A percentile compares a stretch with the other conserved stretches of the same genome.
Evolutionary conservation across 164 flowering plant genomes (phyloP).

Genomic region (Paratinospora sagittata): DNA sequence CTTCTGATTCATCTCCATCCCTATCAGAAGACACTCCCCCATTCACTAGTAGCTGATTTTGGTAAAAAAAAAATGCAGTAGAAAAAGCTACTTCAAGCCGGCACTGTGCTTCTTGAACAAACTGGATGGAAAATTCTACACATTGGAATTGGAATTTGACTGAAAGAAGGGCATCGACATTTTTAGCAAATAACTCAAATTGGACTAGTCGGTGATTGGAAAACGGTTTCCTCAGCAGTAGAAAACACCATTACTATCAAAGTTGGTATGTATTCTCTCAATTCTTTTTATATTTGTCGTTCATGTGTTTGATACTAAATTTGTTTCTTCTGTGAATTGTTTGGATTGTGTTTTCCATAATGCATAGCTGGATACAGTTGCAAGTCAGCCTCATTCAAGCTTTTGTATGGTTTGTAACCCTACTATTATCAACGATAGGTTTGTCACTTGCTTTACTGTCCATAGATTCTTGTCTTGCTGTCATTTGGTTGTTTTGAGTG

Average conservation of each 20-base stretch:
- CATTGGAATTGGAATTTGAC: not conserved
- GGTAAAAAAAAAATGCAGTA: too few species aligned
- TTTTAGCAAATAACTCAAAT: not conserved
- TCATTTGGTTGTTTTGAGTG: not conserved
- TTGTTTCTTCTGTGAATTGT: not conserved
- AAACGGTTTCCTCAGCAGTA: not conserved
- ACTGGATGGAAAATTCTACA: not conserved
- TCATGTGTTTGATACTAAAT: not conserved
- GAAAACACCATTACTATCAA: not conserved
- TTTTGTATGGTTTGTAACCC: too few species aligned
- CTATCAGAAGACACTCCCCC: slow-evolving; percentile 18
- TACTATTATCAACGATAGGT: too few species aligned
- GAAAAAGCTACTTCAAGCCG: too few species aligned
- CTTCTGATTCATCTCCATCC: slow-evolving; percentile 29
- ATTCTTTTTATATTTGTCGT: not conserved
- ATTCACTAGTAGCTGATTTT: not conserved
- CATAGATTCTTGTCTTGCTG: not conserved
- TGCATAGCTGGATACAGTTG: slow-evolving; percentile 3
- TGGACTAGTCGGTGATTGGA: not conserved
- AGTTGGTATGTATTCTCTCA: not conserved
- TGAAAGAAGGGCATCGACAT: not conserved
- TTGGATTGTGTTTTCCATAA: not conserved
- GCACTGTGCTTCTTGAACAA: not conserved
- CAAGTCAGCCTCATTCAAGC: slow-evolving; percentile 4
- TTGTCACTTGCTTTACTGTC: not conserved